Conservation (phyloP, 257 asterid genomes). For the Orobanche coerulescens region DNA sequence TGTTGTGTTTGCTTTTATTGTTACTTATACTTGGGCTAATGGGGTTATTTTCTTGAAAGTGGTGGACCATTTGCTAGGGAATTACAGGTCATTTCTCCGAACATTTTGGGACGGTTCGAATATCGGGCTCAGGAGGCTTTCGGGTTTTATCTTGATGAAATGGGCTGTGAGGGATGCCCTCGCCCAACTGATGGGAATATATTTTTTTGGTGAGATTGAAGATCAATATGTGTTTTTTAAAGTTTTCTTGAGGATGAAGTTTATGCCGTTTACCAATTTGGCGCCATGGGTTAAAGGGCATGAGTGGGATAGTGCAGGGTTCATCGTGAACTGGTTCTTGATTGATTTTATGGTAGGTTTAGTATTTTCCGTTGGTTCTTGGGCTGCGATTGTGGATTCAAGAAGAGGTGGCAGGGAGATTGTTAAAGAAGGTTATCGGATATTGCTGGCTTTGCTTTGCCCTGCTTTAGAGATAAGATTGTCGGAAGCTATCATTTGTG, state of each 20-base stretch:
- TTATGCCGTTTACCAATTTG: constrained; percentile 40
- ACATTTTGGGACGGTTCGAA: constrained; percentile 53
- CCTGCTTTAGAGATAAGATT: constrained; percentile 53
- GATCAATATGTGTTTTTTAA: constrained; percentile 47
- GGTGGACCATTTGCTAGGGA: constrained; percentile 44
- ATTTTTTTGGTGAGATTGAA: constrained; percentile 45
- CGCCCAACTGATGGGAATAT: constrained; percentile 50
- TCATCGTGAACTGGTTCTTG: constrained; percentile 43
- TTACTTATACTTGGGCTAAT: constrained; percentile 48
- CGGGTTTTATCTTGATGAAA: constrained; percentile 56
- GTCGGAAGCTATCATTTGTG: constrained; percentile 54
- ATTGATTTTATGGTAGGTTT: constrained; percentile 49
- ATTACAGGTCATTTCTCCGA: constrained; percentile 31
- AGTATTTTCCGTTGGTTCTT: constrained; percentile 51
- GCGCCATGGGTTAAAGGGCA: constrained; percentile 53
- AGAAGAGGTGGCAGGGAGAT: constrained; percentile 66
- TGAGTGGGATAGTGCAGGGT: constrained; percentile 57
- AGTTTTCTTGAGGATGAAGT: constrained; percentile 47
- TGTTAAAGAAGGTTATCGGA: constrained; percentile 50
- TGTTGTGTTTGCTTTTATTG: constrained; percentile 44
- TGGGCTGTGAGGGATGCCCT: constrained; percentile 69
- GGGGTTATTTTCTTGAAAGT: constrained; percentile 49
- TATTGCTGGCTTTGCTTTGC: constrained; percentile 36
- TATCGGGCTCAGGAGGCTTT: constrained; percentile 49
- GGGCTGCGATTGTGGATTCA: constrained; percentile 59